Conservation (phyloP, 2,329 filamentous ascomycete genomes). For the Uncinocarpus reesii region DNA sequence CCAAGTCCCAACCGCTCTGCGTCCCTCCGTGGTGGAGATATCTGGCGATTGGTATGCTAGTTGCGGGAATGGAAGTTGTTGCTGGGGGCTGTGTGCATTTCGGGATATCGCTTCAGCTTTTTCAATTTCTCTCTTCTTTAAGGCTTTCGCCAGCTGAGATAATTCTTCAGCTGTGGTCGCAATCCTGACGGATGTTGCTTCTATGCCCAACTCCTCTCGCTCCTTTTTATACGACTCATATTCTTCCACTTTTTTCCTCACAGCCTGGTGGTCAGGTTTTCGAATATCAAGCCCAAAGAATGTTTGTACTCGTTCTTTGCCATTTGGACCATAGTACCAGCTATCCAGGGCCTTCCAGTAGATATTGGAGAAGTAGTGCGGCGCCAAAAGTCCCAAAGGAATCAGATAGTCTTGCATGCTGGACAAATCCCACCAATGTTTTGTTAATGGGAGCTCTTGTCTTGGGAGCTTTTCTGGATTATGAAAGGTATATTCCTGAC, state of each 20-base stretch:
- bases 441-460: background rate
- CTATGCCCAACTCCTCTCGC: constrained; percentile 4
- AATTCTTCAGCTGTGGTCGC: background rate
- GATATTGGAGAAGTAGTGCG: constrained; percentile 8
- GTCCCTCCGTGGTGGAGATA: background rate
- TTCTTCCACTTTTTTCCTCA: background rate
- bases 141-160: background rate
- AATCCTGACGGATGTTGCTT: background rate
- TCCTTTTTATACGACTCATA: constrained; percentile 8
- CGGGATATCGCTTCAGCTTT: background rate
- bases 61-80: constrained; percentile 1
- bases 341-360: constrained; percentile 10
- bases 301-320: background rate
- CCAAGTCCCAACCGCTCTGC: background rate
- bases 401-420: background rate
- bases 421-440: background rate
- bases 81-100: background rate
- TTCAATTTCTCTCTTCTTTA: background rate
- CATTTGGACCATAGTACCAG: constrained; percentile 2
- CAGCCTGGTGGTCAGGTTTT: background rate
- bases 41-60: background rate
- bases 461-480: background rate
- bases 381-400: constrained; percentile 8
- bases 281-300: background rate
- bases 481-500: background rate